phyloP scores from a whole-genome alignment of 2,329 filamentous ascomycete genomes.

The Xylaria sp. region DNA sequence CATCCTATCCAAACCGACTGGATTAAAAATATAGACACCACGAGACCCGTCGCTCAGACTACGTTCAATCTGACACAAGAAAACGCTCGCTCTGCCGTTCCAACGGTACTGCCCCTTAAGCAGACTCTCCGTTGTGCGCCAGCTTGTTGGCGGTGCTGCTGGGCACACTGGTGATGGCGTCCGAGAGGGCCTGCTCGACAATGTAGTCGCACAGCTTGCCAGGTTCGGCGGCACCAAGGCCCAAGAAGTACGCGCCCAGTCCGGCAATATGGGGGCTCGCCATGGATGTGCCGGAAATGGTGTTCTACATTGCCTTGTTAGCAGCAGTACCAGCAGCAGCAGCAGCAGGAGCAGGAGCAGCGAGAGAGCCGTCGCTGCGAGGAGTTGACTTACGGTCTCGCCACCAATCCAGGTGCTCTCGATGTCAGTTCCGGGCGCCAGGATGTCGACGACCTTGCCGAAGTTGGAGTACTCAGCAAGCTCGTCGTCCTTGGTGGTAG shows the following conservation, averaged over 20 bases:
- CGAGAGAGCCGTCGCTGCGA: neutral
- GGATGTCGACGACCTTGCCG: constrained; percentile 47
- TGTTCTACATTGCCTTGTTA: constrained; percentile 40
- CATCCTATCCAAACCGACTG: neutral
- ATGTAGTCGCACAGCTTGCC: constrained; percentile 46
- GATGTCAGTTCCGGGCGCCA: constrained; percentile 47
- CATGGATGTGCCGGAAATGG: constrained; percentile 64
- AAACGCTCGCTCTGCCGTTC: neutral
- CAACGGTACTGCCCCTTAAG: neutral
- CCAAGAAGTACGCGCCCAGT: constrained; percentile 59
- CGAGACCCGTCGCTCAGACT: too few relatives aligned
- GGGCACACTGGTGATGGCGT: constrained; percentile 41
- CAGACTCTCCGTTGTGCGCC: constrained; percentile 37
- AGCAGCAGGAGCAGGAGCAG: constrained; percentile 1
- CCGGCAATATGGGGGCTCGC: constrained; percentile 64
- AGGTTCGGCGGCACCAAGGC: constrained; percentile 45
- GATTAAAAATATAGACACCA: neutral
- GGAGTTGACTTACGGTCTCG: neutral
- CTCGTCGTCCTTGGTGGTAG: constrained; percentile 44
- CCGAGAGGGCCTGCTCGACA: constrained; percentile 42
- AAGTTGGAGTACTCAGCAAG: constrained; percentile 54
- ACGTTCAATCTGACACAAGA: neutral
- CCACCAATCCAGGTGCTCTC: constrained; percentile 42
- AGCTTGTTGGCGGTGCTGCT: constrained; percentile 39
- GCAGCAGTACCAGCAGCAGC: neutral